phyloP scores from a whole-genome alignment of 306 rosid species.

The Castanopsis chinensis region DNA sequence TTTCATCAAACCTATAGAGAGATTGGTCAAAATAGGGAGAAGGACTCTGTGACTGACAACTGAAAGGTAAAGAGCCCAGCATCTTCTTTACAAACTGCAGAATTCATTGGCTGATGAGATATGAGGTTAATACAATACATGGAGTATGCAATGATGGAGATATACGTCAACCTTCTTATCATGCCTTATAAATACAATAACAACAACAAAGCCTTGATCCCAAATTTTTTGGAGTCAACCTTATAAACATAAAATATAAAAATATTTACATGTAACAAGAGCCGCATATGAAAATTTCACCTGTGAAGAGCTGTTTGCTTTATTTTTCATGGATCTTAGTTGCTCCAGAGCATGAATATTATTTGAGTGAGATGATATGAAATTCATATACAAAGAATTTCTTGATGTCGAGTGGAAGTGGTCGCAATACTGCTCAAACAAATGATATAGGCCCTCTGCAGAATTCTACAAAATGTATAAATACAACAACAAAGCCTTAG shows the following conservation, averaged over 20 bases:
- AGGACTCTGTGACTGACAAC: slow-evolving; percentile 93
- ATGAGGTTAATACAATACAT: slow-evolving; percentile 15
- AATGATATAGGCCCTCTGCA: slow-evolving; percentile 76
- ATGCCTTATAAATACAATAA: not conserved
- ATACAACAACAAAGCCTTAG: slow-evolving; percentile 16
- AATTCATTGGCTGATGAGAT: slow-evolving; percentile 22
- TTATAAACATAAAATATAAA: not conserved
- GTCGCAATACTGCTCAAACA: slow-evolving; percentile 85
- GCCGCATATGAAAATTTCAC: slow-evolving; percentile 30
- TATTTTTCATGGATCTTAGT: slow-evolving; percentile 58
- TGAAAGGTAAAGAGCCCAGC: slow-evolving; percentile 80
- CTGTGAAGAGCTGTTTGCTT: slow-evolving; percentile 73
- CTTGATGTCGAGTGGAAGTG: slow-evolving; percentile 79
- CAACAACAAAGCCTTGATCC: not conserved
- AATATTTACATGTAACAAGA: not conserved
- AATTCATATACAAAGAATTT: slow-evolving; percentile 67
- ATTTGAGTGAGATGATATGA: slow-evolving; percentile 88
- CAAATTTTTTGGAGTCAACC: not conserved
- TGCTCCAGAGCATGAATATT: slow-evolving; percentile 77
- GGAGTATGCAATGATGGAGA: not conserved
- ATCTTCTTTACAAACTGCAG: slow-evolving; percentile 96
- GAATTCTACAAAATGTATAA: slow-evolving; percentile 61
- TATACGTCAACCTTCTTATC: not conserved
- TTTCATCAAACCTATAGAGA: slow-evolving; percentile 89
- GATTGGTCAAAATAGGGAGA: slow-evolving; percentile 97